Evolutionary conservation across 306 rosid species (phyloP).

Genomic region (Malus asiatica): DNA sequence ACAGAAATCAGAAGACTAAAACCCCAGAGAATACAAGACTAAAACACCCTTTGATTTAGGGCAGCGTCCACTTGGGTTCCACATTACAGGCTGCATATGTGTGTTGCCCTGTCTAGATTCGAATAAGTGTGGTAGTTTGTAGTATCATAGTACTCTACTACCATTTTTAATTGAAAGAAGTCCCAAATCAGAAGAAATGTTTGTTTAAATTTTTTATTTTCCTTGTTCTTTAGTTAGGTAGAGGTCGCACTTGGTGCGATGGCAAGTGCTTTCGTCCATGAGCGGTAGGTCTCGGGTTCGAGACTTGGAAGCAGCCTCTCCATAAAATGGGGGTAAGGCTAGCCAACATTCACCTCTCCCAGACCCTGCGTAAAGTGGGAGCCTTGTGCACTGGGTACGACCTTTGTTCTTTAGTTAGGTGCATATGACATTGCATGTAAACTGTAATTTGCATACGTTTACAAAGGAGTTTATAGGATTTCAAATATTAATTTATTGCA

Average conservation of each 20-base stretch:
- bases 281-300: too few species aligned
- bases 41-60: too few species aligned
- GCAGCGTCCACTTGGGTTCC: too few species aligned
- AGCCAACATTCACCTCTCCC: too few species aligned
- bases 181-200: background rate
- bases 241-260: too few species aligned
- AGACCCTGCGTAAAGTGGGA: too few species aligned
- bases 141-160: background rate
- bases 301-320: too few species aligned
- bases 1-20: too few species aligned
- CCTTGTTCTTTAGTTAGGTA: background rate
- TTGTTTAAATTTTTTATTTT: background rate
- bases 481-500: constrained; percentile 9
- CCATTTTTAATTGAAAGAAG: background rate
- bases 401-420: background rate
- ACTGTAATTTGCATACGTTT: constrained; percentile 5
- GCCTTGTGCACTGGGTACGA: too few species aligned
- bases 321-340: too few species aligned
- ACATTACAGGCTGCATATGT: background rate
- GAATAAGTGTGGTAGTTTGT: background rate
- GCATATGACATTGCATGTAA: background rate
- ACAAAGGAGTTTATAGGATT: constrained; percentile 9
- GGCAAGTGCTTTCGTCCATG: too few species aligned
- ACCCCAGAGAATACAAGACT: too few species aligned
- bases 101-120: background rate